These are phyloP conservation scores for Jaltomata sinuosa DNA, from an alignment of 257 asterid genomes.

Conservation along the genomic window DNA sequence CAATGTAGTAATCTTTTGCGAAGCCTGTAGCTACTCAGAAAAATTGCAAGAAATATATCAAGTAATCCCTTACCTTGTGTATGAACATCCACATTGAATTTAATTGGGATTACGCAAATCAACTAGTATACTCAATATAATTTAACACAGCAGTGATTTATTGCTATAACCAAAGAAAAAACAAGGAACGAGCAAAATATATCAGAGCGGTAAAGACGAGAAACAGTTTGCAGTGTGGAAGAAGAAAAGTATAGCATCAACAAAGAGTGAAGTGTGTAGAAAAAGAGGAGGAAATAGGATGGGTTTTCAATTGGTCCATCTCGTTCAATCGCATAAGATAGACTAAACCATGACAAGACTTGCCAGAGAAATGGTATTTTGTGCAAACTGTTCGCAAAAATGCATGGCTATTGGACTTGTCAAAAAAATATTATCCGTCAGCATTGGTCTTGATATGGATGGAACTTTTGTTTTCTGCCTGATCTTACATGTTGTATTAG, in stretches of 20 bases:
- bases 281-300: no score
- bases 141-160: neutral
- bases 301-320: neutral
- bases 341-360: neutral
- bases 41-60: neutral
- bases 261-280: no score
- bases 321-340: neutral
- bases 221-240: no score
- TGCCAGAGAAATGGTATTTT: neutral
- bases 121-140: neutral
- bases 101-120: neutral
- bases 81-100: neutral
- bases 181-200: neutral
- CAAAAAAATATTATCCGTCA: no score
- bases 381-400: neutral
- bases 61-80: neutral
- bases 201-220: neutral
- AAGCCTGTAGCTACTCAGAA: neutral
- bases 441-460: no score
- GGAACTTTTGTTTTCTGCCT: neutral
- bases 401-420: no score
- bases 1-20: neutral
- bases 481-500: neutral
- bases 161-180: neutral
- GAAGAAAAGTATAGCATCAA: no score